phyloP scores from a whole-genome alignment of 2,329 filamentous ascomycete species.

The Colletotrichum camelliae region DNA sequence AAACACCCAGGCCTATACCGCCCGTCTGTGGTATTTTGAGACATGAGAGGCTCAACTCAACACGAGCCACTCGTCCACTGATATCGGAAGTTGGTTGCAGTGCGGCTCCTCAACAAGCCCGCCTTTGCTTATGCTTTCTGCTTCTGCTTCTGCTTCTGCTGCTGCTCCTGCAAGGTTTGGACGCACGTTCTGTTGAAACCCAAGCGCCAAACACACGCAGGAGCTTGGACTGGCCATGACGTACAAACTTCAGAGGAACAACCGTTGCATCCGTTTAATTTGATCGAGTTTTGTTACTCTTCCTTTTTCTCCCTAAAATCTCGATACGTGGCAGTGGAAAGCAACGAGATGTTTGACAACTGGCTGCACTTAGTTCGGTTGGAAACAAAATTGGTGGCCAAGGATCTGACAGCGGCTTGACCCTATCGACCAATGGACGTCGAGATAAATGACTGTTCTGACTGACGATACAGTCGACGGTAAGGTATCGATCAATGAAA shows the following conservation, averaged over 20 bases:
- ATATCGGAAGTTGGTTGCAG: neutral
- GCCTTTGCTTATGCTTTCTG: neutral
- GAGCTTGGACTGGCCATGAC: conserved; percentile 15
- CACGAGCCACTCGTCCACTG: neutral
- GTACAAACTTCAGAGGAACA: neutral
- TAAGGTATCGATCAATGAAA: neutral
- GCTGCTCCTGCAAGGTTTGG: conserved; percentile 12
- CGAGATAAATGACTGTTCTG: neutral
- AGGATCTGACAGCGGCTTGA: neutral
- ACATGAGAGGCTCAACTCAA: neutral
- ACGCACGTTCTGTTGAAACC: conserved; percentile 18
- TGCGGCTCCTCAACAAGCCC: neutral
- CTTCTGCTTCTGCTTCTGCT: neutral
- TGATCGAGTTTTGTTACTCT: neutral
- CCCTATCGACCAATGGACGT: neutral
- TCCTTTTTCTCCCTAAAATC: neutral
- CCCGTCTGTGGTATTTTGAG: neutral
- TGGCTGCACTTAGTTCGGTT: neutral
- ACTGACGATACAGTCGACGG: neutral
- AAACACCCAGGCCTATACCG: neutral
- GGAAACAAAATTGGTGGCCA: neutral
- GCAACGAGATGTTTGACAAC: neutral
- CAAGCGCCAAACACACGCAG: conserved; percentile 15
- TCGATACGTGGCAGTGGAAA: neutral
- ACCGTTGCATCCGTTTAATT: neutral